Evolutionary conservation across 164 flowering plant genomes (phyloP).

Genomic region (grape (Vitis vinifera)): DNA sequence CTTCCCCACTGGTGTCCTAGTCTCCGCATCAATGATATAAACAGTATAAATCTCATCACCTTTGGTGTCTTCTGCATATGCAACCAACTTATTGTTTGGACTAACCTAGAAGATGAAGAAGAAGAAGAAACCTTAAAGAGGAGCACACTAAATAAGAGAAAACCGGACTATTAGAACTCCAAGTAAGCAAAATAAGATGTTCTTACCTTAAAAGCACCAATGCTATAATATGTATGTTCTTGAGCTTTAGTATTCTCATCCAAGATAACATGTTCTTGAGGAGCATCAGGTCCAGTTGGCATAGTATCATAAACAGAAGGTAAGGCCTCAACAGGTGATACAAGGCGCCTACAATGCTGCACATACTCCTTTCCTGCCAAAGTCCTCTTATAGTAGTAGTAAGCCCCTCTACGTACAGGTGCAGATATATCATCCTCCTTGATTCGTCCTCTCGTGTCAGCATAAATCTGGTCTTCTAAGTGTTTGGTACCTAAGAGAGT

Average conservation of each 20-base stretch:
- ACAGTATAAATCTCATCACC: slow-evolving; percentile 90
- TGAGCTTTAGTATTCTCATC: slow-evolving; percentile 84
- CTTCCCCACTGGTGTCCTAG: slow-evolving; percentile 46
- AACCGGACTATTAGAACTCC: background rate
- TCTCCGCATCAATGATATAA: slow-evolving; percentile 72
- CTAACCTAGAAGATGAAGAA: slow-evolving; percentile 51
- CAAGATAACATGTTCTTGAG: slow-evolving; percentile 73
- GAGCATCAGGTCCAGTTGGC: slow-evolving; percentile 72
- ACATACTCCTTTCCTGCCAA: slow-evolving; percentile 82
- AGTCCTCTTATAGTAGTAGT: slow-evolving; percentile 71
- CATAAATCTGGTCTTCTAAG: slow-evolving; percentile 60
- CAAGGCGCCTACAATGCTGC: slow-evolving; percentile 68
- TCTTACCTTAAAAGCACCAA: slow-evolving; percentile 64
- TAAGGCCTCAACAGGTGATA: slow-evolving; percentile 26
- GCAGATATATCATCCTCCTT: slow-evolving; percentile 89
- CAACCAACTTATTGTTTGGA: slow-evolving; percentile 80
- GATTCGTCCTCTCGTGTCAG: slow-evolving; percentile 76
- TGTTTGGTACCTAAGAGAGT: slow-evolving; percentile 51
- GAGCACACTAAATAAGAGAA: slow-evolving; percentile 2
- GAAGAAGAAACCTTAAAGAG: slow-evolving; percentile 4
- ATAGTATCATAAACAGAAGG: slow-evolving; percentile 68
- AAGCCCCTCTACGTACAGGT: slow-evolving; percentile 66
- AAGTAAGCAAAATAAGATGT: background rate
- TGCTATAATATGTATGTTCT: slow-evolving; percentile 54
- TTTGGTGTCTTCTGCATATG: slow-evolving; percentile 90